Base-by-base conservation (phyloP, 2,329 filamentous ascomycete species). In the Raffaelea ambrosiae region DNA sequence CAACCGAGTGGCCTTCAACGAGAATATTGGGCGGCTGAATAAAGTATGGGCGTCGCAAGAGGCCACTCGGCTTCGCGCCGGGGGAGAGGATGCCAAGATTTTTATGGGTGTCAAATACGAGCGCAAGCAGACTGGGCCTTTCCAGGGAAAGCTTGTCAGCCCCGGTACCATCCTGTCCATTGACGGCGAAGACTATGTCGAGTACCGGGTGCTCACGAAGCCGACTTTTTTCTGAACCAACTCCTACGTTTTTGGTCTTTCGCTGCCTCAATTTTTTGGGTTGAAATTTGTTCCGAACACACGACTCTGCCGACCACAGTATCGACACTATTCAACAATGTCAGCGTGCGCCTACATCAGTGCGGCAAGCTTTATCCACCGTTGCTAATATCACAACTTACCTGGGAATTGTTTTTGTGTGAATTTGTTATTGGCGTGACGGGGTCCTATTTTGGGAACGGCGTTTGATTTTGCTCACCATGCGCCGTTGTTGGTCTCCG, bases 171-270 rank as follows among this genome's bases (percentile, higher is more conserved):
- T 83, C 20, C 72, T 83, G 55, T 81, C 67, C 43, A 83, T 84
- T 50, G 78, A 83, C 50, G 80, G 79, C 20, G 79, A 83, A 58
- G 80, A 83, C 53, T 84, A 79, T 51, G 78, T 84, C 31, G 80
- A 83, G 59, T 83, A 83, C 53, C 72, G 79, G 2, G 77, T 84
- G 2, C 69, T 84, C 22, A 81, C 76, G 1, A 83, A 81, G 62
- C 77, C 78, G 0, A 74, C 70, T 0, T 83, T 83, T 56, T 82
- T 79, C 53, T 80, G 60, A 58, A 20, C 26, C 21, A 14, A 29
- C 23, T 31, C n/a, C 16, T n/a, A 16, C 40, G 40, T 29, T 29
- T 29, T 29, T 29, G 8, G 8, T 38, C 35, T 19, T 38, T 38
- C 16, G 5, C 18, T 38, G 35, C 18, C 18, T 10, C 14, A 14